Evolutionary conservation across 805 yeast species (phyloP), one percentile per base, ranked within the genome.

Genomic region (Teunomyces lycoperdinae): DNA sequence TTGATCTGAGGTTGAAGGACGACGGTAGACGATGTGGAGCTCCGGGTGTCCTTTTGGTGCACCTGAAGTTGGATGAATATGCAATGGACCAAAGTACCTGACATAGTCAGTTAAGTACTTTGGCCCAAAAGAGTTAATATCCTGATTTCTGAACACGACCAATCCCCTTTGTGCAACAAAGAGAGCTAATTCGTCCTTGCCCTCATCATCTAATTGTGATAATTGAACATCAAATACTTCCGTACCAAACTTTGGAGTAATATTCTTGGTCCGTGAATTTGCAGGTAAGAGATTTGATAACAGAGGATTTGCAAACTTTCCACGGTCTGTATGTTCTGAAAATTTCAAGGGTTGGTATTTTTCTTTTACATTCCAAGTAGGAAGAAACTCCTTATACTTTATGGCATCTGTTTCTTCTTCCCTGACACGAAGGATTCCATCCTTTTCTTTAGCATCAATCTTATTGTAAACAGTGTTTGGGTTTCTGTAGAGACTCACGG

Each of bases 41-140:
- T 83, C 82, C 4, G 87, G 84, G 50, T 68, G 69, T 7, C 87
- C 84, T 52, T 66, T 70, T 26, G 87, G 89, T 9, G 87, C 81
- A 11, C 90, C 89, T 5, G 87, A 80, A 10, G 87, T 82, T 39
- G 88, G 88, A 58, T 86, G 91, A 49, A 83, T 74, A 61, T 86
- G 90, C 49, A 81, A 73, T 24, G 83, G 83, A 26, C 92, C 91
- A 62, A 81, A 86, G 61, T 85, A 78, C 36, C 64, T 68, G 41
- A 85, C 88, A 64, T 72, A 83, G 36, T 84, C 73, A n/a, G 71
- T 77, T 38, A 63, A 77, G 53, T 71, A 76, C 36, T 69, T 68
- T 2, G 81, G 78, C 3, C 84, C 80, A 14, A 41, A 38, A 4
- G 45, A 36, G 20, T 47, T 62, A 46, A 65, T 63, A 54, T 67